Percentiles rank a stretch among this genome's conserved stretches.
These are phyloP conservation scores for Auriscalpium microsporum DNA, from an alignment of 768 basidiomycete species.

Conservation along the genomic window DNA sequence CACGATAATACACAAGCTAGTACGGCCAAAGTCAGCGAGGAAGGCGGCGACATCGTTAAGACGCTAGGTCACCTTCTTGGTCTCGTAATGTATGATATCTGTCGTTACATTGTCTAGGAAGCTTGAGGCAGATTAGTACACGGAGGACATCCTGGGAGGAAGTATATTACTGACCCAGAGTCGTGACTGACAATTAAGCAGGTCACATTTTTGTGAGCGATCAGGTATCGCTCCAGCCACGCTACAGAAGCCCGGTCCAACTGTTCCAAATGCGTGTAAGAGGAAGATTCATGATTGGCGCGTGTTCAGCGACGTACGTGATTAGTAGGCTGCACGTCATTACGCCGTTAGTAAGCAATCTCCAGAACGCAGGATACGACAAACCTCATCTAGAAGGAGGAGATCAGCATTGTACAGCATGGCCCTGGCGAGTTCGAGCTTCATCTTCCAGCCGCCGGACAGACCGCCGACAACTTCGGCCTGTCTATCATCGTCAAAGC, in stretches of 20 bases:
- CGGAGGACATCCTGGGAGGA: neutral
- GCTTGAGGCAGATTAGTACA: conserved; percentile 28
- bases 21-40: neutral
- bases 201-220: conserved; percentile 73
- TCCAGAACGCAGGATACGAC: conserved; percentile 2
- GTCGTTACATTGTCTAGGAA: conserved; percentile 95
- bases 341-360: conserved; percentile 16
- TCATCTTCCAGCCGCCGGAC: conserved; percentile 99
- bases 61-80: conserved; percentile 59
- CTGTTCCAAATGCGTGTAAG: conserved; percentile 27
- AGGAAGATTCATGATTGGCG: conserved; percentile 12
- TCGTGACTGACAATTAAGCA: conserved; percentile 95
- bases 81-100: conserved; percentile 95
- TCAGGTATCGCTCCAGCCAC: conserved; percentile 89
- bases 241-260: conserved; percentile 76
- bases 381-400: conserved; percentile 76
- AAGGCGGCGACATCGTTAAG: neutral
- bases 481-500: conserved; percentile 84
- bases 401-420: conserved; percentile 95
- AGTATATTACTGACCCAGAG: conserved; percentile 60
- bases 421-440: conserved; percentile 88
- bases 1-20: conserved; percentile 87
- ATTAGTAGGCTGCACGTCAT: conserved; percentile 64
- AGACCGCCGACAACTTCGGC: conserved; percentile 78
- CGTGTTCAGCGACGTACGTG: conserved; percentile 47